Evolutionary conservation across 2,329 filamentous ascomycete genomes (phyloP).

Genomic region (Aspergillus chevalieri): DNA sequence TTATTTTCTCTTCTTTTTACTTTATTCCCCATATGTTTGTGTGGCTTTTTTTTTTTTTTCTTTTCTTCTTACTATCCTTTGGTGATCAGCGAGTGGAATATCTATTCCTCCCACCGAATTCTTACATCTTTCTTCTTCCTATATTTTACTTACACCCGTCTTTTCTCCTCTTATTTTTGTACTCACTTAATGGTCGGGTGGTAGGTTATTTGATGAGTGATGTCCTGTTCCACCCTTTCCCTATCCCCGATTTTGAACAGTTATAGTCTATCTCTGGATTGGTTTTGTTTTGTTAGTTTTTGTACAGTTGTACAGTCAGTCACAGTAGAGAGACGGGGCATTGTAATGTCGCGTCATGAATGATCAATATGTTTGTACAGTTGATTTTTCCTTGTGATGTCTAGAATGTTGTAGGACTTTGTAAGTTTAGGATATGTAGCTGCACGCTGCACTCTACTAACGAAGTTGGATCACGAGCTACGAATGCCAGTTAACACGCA

Average conservation of each 20-base stretch:
- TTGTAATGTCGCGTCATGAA: too few relatives aligned
- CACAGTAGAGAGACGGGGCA: too few relatives aligned
- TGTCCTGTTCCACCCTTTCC: constrained; percentile 11
- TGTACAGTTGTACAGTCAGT: too few relatives aligned
- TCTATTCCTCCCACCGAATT: constrained; percentile 8
- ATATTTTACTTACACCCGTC: constrained; percentile 7
- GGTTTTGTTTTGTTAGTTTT: too few relatives aligned
- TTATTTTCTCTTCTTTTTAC: constrained; percentile 16
- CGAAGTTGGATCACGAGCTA: too few relatives aligned
- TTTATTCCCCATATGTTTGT: constrained; percentile 33
- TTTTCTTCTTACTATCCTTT: constrained; percentile 9
- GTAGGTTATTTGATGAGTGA: constrained; percentile 18
- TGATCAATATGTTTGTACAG: too few relatives aligned
- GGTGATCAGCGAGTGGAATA: constrained; percentile 10
- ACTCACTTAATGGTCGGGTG: constrained; percentile 14
- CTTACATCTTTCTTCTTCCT: constrained; percentile 13
- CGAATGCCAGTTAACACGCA: too few relatives aligned
- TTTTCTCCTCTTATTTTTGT: constrained; percentile 5
- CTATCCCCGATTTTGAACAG: constrained; percentile 1
- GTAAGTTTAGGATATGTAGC: too few relatives aligned
- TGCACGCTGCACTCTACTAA: too few relatives aligned
- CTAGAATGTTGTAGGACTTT: too few relatives aligned
- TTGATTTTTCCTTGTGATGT: too few relatives aligned
- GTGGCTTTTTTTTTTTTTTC: constrained; percentile 13
- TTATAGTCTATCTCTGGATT: too few relatives aligned